A percentile compares a stretch with the other conserved stretches of the same genome.
Evolutionary conservation across 2,329 filamentous ascomycete species (phyloP).

Genomic region (Xylaria sp.): DNA sequence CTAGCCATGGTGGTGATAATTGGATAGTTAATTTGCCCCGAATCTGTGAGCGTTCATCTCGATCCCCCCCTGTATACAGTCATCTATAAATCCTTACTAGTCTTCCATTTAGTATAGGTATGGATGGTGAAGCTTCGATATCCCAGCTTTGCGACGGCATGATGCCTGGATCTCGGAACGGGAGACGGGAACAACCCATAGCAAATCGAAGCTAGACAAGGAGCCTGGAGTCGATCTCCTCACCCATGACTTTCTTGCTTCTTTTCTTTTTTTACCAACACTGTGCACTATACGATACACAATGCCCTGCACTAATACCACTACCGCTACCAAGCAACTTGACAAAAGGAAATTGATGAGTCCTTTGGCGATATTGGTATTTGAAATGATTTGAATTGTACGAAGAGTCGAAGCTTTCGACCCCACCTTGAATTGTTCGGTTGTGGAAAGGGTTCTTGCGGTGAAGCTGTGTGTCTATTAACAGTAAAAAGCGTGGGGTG

Average conservation of each 20-base stretch:
- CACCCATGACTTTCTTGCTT: constrained; percentile 21
- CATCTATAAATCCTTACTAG: constrained; percentile 16
- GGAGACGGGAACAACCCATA: constrained; percentile 37
- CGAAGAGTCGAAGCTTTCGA: neutral
- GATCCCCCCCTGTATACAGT: constrained; percentile 24
- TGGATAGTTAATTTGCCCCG: constrained; percentile 5
- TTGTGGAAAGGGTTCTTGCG: constrained; percentile 21
- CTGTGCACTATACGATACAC: neutral
- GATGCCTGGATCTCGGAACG: constrained; percentile 38
- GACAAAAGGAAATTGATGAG: neutral
- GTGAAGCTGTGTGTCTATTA: constrained; percentile 30
- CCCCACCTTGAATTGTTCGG: constrained; percentile 17
- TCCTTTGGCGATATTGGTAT: constrained; percentile 1
- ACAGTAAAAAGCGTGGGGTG: constrained; percentile 23
- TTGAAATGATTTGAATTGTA: constrained; percentile 14
- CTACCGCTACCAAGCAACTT: neutral
- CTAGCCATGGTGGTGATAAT: neutral
- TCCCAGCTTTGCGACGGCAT: constrained; percentile 18
- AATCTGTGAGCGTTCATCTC: constrained; percentile 14
- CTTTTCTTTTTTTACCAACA: neutral
- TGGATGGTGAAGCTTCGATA: constrained; percentile 24
- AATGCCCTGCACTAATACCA: neutral
- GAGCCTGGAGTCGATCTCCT: constrained; percentile 27
- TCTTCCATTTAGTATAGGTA: no score
- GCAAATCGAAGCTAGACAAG: constrained; percentile 36